A percentile compares a stretch with the other conserved stretches of the same genome.
Evolutionary conservation across 805 yeast species (phyloP).

Genomic region (Sporopachydermia lactativora): DNA sequence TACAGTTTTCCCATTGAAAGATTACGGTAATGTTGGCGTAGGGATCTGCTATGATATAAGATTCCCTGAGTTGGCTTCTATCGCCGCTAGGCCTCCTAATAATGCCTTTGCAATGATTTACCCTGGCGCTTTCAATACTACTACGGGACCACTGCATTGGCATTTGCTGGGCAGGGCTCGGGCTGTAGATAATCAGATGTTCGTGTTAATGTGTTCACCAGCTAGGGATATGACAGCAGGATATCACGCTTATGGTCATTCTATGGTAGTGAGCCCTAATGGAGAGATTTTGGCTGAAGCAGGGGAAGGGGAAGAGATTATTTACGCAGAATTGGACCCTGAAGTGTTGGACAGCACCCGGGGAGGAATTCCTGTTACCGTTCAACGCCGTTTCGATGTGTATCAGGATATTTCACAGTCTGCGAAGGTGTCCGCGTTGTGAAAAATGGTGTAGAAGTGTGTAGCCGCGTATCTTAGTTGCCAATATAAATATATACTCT

Average conservation of each 20-base stretch:
- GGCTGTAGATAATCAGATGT: slow-evolving; percentile 63
- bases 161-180: slow-evolving; percentile 58
- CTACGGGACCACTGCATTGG: slow-evolving; percentile 80
- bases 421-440: slow-evolving; percentile 12
- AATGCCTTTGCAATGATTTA: slow-evolving; percentile 65
- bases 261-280: slow-evolving; percentile 46
- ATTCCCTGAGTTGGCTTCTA: slow-evolving; percentile 64
- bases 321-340: slow-evolving; percentile 62
- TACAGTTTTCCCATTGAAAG: slow-evolving; percentile 57
- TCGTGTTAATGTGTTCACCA: slow-evolving; percentile 73
- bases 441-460: too few relatives aligned
- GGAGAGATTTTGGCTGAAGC: slow-evolving; percentile 57
- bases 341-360: slow-evolving; percentile 42
- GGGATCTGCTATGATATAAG: slow-evolving; percentile 80
- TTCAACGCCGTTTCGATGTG: slow-evolving; percentile 61
- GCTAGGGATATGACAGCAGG: slow-evolving; percentile 56
- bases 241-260: slow-evolving; percentile 57
- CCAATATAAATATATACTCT: too few relatives aligned
- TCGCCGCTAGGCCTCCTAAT: slow-evolving; percentile 42
- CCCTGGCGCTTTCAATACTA: slow-evolving; percentile 77
- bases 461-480: too few relatives aligned
- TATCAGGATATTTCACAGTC: slow-evolving; percentile 28
- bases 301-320: slow-evolving; percentile 63
- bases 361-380: slow-evolving; percentile 49
- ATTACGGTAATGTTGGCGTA: slow-evolving; percentile 59